Percentiles rank a stretch among this genome's conserved stretches.
Evolutionary conservation across 306 rosid genomes (phyloP).

Genomic region (Canavalia gladiata): DNA sequence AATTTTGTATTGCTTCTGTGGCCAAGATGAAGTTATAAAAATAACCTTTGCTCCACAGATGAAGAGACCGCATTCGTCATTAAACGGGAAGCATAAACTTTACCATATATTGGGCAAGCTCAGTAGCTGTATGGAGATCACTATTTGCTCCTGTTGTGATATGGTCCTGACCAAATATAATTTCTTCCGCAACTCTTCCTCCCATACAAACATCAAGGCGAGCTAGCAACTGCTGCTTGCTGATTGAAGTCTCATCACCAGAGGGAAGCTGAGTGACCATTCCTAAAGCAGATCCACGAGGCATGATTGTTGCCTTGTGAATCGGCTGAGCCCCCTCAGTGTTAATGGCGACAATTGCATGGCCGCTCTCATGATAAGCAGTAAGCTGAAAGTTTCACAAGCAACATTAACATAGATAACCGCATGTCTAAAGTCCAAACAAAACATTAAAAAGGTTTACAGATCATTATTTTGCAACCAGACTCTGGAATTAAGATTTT

Average conservation of each 20-base stretch:
- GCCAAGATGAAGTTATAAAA: constrained; percentile 12
- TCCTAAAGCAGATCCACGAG: constrained; percentile 91
- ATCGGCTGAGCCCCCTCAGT: constrained; percentile 91
- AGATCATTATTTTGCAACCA: not conserved
- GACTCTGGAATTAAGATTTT: not conserved
- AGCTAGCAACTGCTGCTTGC: constrained; percentile 89
- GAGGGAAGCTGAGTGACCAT: constrained; percentile 95
- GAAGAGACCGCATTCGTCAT: constrained; percentile 4
- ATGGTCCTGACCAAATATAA: constrained; percentile 80
- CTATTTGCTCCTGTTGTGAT: constrained; percentile 91
- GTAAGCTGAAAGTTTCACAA: constrained; percentile 67
- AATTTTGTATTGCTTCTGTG: constrained; percentile 8
- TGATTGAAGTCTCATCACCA: constrained; percentile 73
- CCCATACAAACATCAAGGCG: constrained; percentile 96
- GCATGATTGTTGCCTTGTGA: constrained; percentile 89
- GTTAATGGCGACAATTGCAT: constrained; percentile 85
- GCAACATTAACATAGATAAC: constrained; percentile 2
- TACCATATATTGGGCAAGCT: constrained; percentile 93
- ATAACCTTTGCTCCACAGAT: not conserved
- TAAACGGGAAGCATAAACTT: not conserved
- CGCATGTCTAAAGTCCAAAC: not conserved
- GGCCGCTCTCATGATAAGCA: constrained; percentile 97
- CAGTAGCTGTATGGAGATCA: constrained; percentile 82
- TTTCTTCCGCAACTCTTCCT: constrained; percentile 92
- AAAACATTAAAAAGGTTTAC: not conserved